Conservation (phyloP, 2,329 filamentous ascomycete genomes). For the Corynespora cassiicola region DNA sequence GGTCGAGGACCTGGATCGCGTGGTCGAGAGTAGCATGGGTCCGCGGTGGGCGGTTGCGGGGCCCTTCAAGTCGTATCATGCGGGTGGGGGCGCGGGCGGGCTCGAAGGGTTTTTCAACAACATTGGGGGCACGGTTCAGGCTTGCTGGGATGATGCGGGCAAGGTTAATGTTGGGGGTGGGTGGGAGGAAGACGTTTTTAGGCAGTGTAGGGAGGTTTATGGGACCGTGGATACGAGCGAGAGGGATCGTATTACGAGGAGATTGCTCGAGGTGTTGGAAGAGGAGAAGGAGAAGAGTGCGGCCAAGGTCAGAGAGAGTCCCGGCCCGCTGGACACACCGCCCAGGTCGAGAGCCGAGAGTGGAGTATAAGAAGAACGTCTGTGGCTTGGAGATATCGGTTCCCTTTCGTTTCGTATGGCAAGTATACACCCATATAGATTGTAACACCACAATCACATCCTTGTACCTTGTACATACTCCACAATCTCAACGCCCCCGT, state of each 20-base stretch:
- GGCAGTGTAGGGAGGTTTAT: constrained; percentile 55
- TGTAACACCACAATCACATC: no score
- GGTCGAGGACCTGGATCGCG: constrained; percentile 60
- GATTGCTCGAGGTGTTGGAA: constrained; percentile 47
- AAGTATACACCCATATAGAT: no score
- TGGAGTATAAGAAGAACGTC: no score
- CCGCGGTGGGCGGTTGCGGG: constrained; percentile 63
- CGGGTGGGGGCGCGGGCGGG: constrained; percentile 62
- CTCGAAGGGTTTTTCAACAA: constrained; percentile 62
- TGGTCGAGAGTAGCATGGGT: constrained; percentile 60
- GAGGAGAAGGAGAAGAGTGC: constrained; percentile 29
- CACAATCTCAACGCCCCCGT: no score
- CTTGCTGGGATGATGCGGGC: constrained; percentile 60
- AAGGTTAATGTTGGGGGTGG: constrained; percentile 48
- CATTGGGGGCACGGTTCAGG: constrained; percentile 62
- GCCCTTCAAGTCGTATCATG: constrained; percentile 65
- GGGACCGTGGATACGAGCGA: constrained; percentile 50
- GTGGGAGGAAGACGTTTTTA: constrained; percentile 56
- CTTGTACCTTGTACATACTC: no score
- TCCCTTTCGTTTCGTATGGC: no score
- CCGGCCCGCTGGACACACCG: no score
- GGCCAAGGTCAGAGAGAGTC: constrained; percentile 1
- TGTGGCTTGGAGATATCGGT: no score
- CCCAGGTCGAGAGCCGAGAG: no score
- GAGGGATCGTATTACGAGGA: constrained; percentile 51